A percentile compares a stretch with the other conserved stretches of the same genome.
phyloP scores from a whole-genome alignment of 345 rosid species.

The Boechera stricta region DNA sequence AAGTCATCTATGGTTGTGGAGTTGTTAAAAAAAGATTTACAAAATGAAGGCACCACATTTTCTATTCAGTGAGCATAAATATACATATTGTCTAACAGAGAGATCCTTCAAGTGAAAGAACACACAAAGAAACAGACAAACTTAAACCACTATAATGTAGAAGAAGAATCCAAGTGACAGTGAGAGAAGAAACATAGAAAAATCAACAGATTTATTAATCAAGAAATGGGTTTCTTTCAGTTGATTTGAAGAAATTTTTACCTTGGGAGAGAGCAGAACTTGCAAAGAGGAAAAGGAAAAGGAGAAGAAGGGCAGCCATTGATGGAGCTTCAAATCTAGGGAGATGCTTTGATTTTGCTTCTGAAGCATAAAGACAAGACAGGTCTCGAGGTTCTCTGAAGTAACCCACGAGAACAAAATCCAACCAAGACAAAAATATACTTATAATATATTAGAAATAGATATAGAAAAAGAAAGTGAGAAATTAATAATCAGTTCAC shows the following conservation, averaged over 20 bases:
- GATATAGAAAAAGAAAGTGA: not conserved
- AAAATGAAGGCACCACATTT: slow-evolving; percentile 1
- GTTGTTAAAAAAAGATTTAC: not conserved
- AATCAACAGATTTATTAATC: slow-evolving; percentile 1
- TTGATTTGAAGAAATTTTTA: slow-evolving; percentile 24
- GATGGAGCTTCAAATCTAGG: slow-evolving; percentile 45
- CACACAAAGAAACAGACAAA: slow-evolving; percentile 37
- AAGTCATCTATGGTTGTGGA: not conserved
- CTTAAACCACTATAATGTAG: not conserved
- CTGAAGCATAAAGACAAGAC: slow-evolving; percentile 45
- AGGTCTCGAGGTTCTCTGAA: slow-evolving; percentile 46
- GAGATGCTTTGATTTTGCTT: slow-evolving; percentile 43
- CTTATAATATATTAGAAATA: slow-evolving; percentile 1
- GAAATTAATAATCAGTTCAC: slow-evolving; percentile 37
- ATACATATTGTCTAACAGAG: slow-evolving; percentile 13
- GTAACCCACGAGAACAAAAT: slow-evolving; percentile 48
- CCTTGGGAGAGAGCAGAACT: slow-evolving; percentile 48
- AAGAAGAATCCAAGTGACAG: slow-evolving; percentile 28
- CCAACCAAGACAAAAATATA: slow-evolving; percentile 40
- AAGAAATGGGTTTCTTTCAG: not conserved
- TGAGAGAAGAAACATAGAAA: slow-evolving; percentile 1
- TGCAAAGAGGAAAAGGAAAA: slow-evolving; percentile 43
- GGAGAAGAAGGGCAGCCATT: slow-evolving; percentile 48
- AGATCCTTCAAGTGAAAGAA: slow-evolving; percentile 29
- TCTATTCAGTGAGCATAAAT: slow-evolving; percentile 2